These are phyloP conservation scores for Lactifluus piperatus DNA, from an alignment of 768 basidiomycete genomes.

Conservation along the genomic window DNA sequence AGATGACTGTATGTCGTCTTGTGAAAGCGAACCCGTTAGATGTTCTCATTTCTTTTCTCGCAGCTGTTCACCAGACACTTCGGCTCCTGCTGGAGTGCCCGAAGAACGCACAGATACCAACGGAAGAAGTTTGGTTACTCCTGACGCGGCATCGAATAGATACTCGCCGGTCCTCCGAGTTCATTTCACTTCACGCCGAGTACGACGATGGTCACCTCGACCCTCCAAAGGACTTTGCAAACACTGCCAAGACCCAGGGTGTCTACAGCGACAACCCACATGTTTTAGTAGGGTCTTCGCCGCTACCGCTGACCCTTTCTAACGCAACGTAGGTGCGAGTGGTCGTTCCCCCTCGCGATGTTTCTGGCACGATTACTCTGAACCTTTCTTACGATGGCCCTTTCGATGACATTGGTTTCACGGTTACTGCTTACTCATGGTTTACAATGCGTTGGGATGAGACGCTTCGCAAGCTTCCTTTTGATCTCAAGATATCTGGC, in stretches of 20 bases:
- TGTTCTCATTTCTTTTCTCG: not conserved
- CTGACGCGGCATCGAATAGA: slow-evolving; percentile 67
- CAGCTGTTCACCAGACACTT: slow-evolving; percentile 35
- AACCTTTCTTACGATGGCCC: slow-evolving; percentile 64
- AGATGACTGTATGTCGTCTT: slow-evolving; percentile 26
- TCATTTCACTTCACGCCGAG: slow-evolving; percentile 54
- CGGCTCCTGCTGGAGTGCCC: slow-evolving; percentile 31
- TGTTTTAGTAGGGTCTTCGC: slow-evolving; percentile 8
- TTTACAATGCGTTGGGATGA: slow-evolving; percentile 24
- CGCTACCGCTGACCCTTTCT: not conserved
- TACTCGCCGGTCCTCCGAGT: slow-evolving; percentile 53
- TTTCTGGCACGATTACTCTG: slow-evolving; percentile 39
- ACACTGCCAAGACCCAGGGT: slow-evolving; percentile 8
- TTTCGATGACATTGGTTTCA: slow-evolving; percentile 52
- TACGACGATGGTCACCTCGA: slow-evolving; percentile 27
- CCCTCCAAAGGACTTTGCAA: not conserved
- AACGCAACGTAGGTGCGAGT: slow-evolving; percentile 18
- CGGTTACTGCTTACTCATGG: slow-evolving; percentile 51
- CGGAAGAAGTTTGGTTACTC: slow-evolving; percentile 65
- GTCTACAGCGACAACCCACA: slow-evolving; percentile 19
- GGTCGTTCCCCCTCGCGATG: slow-evolving; percentile 3
- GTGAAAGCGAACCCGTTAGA: no score
- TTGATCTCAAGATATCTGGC: slow-evolving; percentile 37
- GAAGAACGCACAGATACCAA: not conserved
- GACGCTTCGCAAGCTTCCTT: slow-evolving; percentile 19